Evolutionary conservation across 495 filamentous ascomycete genomes (phyloP).

Genomic region (Cairneyella variabilis): DNA sequence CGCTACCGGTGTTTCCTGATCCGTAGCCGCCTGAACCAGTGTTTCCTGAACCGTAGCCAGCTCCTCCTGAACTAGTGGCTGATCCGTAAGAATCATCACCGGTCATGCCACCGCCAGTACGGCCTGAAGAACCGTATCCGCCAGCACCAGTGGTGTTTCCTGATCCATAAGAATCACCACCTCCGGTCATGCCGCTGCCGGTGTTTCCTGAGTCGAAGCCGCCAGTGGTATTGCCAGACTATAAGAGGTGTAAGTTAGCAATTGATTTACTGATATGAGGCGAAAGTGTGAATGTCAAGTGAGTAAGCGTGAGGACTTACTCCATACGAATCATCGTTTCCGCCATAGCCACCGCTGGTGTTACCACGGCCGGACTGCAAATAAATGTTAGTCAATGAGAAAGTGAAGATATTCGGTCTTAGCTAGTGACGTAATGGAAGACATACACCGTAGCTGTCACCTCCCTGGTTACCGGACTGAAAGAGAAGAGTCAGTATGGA

Average conservation of each 20-base stretch:
- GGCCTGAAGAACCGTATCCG: slow-evolving; percentile 12
- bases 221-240: slow-evolving; percentile 6
- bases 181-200: background rate
- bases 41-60: slow-evolving; percentile 7
- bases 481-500: background rate
- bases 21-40: slow-evolving; percentile 8
- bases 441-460: slow-evolving; percentile 7
- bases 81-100: slow-evolving; percentile 17
- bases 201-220: slow-evolving; percentile 13
- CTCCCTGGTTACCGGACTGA: slow-evolving; percentile 10
- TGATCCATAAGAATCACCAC: slow-evolving; percentile 16
- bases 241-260: background rate
- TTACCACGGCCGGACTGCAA: background rate
- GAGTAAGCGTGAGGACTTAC: background rate
- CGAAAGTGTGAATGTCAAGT: background rate
- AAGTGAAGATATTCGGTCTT: slow-evolving; percentile 2
- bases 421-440: background rate
- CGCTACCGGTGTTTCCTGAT: slow-evolving; percentile 1
- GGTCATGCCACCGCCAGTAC: slow-evolving; percentile 3
- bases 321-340: slow-evolving; percentile 4
- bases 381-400: background rate
- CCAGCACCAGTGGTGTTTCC: slow-evolving; percentile 21
- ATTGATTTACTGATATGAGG: background rate
- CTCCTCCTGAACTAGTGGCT: background rate
- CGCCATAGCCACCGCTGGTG: background rate